These are phyloP conservation scores for Adenanthera pavonina DNA, from an alignment of 306 rosid genomes.

Conservation along the genomic window DNA sequence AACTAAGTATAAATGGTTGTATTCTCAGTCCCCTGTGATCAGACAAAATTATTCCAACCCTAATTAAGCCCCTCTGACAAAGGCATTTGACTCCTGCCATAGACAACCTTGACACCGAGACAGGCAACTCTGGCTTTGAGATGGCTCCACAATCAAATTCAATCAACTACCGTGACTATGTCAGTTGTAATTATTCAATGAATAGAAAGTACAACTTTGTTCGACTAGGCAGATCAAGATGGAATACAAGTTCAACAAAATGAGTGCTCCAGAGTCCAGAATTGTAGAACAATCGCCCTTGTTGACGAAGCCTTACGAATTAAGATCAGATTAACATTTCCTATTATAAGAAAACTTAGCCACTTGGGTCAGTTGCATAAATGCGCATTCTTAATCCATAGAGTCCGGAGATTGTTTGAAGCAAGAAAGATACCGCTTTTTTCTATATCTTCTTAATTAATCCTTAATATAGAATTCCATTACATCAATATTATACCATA, in stretches of 20 bases:
- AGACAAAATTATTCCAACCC: constrained; percentile 32
- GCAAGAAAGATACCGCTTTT: constrained; percentile 33
- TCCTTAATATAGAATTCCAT: constrained; percentile 33
- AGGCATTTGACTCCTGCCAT: constrained; percentile 46
- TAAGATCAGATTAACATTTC: constrained; percentile 29
- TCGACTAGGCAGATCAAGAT: background rate
- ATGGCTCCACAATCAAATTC: constrained; percentile 42
- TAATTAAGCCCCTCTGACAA: constrained; percentile 47
- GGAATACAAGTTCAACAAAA: background rate
- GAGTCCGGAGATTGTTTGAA: constrained; percentile 41
- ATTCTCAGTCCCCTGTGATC: constrained; percentile 42
- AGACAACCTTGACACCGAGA: constrained; percentile 41
- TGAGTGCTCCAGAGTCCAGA: background rate
- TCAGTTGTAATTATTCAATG: constrained; percentile 19
- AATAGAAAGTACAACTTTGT: constrained; percentile 16
- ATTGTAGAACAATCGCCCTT: background rate
- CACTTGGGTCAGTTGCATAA: constrained; percentile 3
- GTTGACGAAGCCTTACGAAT: background rate
- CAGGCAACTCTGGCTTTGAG: constrained; percentile 40
- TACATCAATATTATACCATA: constrained; percentile 47
- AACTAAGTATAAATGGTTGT: constrained; percentile 35
- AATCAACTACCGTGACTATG: constrained; percentile 27
- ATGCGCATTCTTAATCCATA: constrained; percentile 31
- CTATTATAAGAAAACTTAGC: background rate
- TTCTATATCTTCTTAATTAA: constrained; percentile 30